Evolutionary conservation across 2,329 filamentous ascomycete genomes (phyloP).

Genomic region (Fusarium torreyae): DNA sequence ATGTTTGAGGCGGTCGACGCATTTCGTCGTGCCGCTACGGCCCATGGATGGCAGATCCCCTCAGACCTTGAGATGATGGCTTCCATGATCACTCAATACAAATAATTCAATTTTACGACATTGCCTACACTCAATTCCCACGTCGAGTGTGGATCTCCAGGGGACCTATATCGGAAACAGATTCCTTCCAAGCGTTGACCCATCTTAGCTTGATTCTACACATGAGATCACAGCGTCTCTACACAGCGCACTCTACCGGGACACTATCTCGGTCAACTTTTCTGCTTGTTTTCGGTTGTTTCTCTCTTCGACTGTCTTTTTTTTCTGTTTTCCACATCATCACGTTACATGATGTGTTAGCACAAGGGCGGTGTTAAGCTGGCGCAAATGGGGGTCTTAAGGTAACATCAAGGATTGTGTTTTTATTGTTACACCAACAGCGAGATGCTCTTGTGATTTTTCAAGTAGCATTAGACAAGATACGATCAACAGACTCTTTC

Average conservation of each 20-base stretch:
- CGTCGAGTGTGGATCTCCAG: background rate
- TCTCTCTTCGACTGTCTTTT: background rate
- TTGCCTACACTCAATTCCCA: background rate
- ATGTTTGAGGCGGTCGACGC: conserved; percentile 81
- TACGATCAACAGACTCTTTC: background rate
- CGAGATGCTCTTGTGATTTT: background rate
- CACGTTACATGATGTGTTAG: background rate
- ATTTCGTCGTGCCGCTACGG: conserved; percentile 74
- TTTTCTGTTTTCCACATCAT: background rate
- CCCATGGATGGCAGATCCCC: conserved; percentile 83
- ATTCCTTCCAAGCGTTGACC: background rate
- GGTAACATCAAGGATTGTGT: background rate
- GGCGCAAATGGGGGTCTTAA: background rate
- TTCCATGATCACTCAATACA: conserved; percentile 48
- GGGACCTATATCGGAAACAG: background rate
- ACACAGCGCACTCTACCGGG: background rate
- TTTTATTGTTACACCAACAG: background rate
- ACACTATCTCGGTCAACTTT: background rate
- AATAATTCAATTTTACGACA: background rate
- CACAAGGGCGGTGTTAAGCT: background rate
- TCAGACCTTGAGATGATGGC: conserved; percentile 67
- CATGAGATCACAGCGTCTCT: background rate
- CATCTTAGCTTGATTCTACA: background rate
- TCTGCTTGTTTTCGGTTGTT: too few species aligned
- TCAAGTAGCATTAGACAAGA: background rate